These are phyloP conservation scores for Ogataea chonburiensis DNA, from an alignment of 805 yeast genomes.

Conservation along the genomic window DNA sequence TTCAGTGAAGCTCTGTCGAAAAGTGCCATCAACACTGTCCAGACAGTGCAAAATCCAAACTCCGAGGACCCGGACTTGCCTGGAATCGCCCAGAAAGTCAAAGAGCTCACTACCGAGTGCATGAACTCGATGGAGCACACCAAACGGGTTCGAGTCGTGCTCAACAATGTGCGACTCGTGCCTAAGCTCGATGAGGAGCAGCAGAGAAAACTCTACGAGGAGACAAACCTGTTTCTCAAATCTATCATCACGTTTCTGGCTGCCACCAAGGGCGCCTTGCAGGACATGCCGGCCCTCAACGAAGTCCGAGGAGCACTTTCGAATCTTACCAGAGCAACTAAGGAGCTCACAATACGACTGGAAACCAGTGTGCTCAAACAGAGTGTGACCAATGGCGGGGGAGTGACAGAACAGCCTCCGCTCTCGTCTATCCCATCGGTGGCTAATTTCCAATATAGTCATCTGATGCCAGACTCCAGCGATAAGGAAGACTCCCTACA, in stretches of 20 bases:
- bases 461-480: slow-evolving; percentile 1
- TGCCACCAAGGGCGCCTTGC: slow-evolving; percentile 77
- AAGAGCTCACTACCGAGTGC: slow-evolving; percentile 76
- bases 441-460: slow-evolving; percentile 28
- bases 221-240: slow-evolving; percentile 75
- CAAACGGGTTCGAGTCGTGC: slow-evolving; percentile 54
- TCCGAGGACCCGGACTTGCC: slow-evolving; percentile 30
- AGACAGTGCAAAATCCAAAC: slow-evolving; percentile 24
- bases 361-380: slow-evolving; percentile 58
- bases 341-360: slow-evolving; percentile 84
- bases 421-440: slow-evolving; percentile 38
- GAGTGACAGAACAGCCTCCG: slow-evolving; percentile 33
- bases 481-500: slow-evolving; percentile 19
- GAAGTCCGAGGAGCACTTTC: slow-evolving; percentile 81
- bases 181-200: slow-evolving; percentile 40
- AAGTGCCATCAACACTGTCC: slow-evolving; percentile 57
- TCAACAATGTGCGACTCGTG: slow-evolving; percentile 46
- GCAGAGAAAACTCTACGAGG: slow-evolving; percentile 77
- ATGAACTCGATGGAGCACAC: slow-evolving; percentile 81
- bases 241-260: slow-evolving; percentile 82
- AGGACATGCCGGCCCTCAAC: slow-evolving; percentile 74
- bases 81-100: slow-evolving; percentile 58
- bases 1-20: slow-evolving; percentile 65
- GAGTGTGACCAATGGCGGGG: slow-evolving; percentile 22
- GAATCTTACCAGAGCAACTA: slow-evolving; percentile 79